Evolutionary conservation across 2,329 filamentous ascomycete species (phyloP).

Genomic region (Beauveria brongniartii): DNA sequence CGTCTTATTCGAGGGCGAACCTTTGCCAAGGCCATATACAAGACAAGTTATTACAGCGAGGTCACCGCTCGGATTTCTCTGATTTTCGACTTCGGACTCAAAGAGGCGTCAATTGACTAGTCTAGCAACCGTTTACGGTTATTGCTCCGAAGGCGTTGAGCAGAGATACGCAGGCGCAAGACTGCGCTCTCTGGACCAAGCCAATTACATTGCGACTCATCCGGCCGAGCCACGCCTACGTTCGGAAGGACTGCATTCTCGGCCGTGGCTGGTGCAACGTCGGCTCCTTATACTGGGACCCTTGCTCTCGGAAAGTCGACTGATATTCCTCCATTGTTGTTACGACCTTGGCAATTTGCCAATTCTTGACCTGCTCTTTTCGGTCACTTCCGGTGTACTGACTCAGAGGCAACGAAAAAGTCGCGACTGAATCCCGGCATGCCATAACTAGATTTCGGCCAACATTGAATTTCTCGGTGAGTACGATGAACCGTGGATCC

Average conservation of each 20-base stretch:
- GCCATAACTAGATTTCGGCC: too few relatives aligned
- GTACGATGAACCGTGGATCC: constrained; percentile 1
- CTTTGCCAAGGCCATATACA: too few relatives aligned
- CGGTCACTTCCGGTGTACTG: neutral
- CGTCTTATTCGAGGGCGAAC: too few relatives aligned
- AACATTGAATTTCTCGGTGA: constrained; percentile 4
- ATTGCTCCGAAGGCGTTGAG: neutral
- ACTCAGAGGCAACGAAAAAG: too few relatives aligned
- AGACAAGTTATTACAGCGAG: too few relatives aligned
- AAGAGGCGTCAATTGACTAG: neutral
- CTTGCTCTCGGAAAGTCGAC: neutral
- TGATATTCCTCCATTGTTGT: neutral
- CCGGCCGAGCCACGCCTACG: neutral
- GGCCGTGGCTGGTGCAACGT: neutral
- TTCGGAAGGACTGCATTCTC: neutral
- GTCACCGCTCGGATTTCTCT: too few relatives aligned
- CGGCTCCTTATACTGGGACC: neutral
- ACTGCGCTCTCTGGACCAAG: neutral
- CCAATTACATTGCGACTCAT: neutral
- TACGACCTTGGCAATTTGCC: neutral
- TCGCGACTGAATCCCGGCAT: too few relatives aligned
- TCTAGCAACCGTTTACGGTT: constrained; percentile 1
- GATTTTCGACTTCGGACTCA: neutral
- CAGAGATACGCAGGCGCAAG: neutral
- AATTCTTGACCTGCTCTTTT: neutral